These are phyloP conservation scores for Acer negundo DNA, from an alignment of 345 rosid species.

Conservation along the genomic window DNA sequence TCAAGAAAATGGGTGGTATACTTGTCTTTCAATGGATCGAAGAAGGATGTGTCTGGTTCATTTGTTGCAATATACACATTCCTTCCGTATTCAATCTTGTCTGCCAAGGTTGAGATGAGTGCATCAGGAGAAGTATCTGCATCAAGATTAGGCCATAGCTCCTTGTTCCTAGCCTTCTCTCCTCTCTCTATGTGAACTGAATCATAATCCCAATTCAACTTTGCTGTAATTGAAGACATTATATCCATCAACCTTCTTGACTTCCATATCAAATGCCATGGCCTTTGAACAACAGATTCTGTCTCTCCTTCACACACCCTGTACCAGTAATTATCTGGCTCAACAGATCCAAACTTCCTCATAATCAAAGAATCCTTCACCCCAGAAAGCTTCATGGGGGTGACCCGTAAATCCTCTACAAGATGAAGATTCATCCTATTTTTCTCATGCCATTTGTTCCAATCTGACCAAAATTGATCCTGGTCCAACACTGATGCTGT, in stretches of 20 bases:
- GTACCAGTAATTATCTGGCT: slow-evolving; percentile 96
- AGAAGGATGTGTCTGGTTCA: slow-evolving; percentile 66
- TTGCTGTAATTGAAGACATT: slow-evolving; percentile 65
- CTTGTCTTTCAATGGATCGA: slow-evolving; percentile 78
- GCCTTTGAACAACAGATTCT: slow-evolving; percentile 71
- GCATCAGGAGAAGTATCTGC: slow-evolving; percentile 68
- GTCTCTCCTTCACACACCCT: slow-evolving; percentile 95
- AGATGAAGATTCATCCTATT: slow-evolving; percentile 54
- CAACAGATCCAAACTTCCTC: slow-evolving; percentile 90
- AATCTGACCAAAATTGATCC: slow-evolving; percentile 80
- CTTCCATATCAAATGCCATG: slow-evolving; percentile 93
- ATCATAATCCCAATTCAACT: slow-evolving; percentile 92
- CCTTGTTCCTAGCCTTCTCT: slow-evolving; percentile 72
- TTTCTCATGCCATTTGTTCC: slow-evolving; percentile 75
- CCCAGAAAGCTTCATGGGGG: slow-evolving; percentile 71
- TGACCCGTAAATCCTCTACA: slow-evolving; percentile 69
- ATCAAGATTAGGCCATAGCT: slow-evolving; percentile 90
- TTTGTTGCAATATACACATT: slow-evolving; percentile 78
- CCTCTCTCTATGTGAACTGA: slow-evolving; percentile 84
- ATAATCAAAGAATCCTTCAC: slow-evolving; percentile 75
- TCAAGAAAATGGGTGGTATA: slow-evolving; percentile 83
- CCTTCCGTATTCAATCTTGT: slow-evolving; percentile 84
- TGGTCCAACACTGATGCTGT: slow-evolving; percentile 87
- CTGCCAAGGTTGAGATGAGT: slow-evolving; percentile 62
- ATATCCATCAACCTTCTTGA: slow-evolving; percentile 92